phyloP scores from a whole-genome alignment of 163 green algal genomes.

The Scenedesmus sp. region DNA sequence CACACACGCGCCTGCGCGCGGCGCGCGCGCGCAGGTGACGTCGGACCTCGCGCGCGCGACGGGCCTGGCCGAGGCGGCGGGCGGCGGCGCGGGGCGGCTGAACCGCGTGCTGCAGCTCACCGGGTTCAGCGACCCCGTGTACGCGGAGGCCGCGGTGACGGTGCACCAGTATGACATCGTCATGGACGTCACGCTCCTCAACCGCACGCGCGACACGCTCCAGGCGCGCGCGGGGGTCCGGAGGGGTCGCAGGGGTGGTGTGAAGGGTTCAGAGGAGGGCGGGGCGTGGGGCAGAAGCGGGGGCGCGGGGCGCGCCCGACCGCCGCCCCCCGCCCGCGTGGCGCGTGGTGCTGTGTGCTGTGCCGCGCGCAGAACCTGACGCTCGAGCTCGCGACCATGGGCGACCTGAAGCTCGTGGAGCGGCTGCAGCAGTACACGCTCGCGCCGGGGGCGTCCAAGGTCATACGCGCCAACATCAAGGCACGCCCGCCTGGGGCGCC shows the following conservation, averaged over 20 bases:
- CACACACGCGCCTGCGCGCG: background rate
- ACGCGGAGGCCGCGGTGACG: slow-evolving; percentile 97
- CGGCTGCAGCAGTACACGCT: slow-evolving; percentile 93
- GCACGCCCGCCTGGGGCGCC: slow-evolving; percentile 41
- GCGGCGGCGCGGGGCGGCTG: slow-evolving; percentile 62
- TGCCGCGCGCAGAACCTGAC: slow-evolving; percentile 87
- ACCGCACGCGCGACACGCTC: slow-evolving; percentile 80
- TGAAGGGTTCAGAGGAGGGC: too few relatives aligned
- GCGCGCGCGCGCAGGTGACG: slow-evolving; percentile 13
- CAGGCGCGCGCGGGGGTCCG: too few relatives aligned
- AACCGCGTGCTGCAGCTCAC: slow-evolving; percentile 98
- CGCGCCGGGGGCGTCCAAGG: slow-evolving; percentile 71
- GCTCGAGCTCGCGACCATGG: slow-evolving; percentile 99
- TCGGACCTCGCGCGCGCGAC: slow-evolving; percentile 88
- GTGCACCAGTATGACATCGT: slow-evolving; percentile 99
- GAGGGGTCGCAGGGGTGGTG: too few relatives aligned
- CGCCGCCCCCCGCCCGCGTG: background rate
- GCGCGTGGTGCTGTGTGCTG: too few relatives aligned
- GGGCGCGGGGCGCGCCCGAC: too few relatives aligned
- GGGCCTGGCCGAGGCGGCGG: slow-evolving; percentile 65
- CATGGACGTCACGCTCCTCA: slow-evolving; percentile 96
- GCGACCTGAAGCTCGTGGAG: slow-evolving; percentile 99
- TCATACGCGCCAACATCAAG: slow-evolving; percentile 96
- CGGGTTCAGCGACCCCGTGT: slow-evolving; percentile 94
- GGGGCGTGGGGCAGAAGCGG: too few relatives aligned